Evolutionary conservation across 1,284 basidiomycete species (phyloP).

Genomic region (Boletus sp.): DNA sequence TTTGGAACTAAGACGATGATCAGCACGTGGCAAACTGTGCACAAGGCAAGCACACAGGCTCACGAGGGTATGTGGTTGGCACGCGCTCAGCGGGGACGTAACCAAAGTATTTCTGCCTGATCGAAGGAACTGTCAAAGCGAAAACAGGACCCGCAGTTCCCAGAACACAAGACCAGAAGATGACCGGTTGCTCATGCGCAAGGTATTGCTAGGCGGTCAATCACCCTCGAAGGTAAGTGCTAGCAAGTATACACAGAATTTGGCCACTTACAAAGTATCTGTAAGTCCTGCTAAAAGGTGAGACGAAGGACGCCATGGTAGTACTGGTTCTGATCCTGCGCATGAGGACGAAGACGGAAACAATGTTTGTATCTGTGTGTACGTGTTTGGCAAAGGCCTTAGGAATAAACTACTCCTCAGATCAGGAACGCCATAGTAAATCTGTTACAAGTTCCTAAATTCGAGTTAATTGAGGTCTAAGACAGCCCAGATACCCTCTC

Average conservation of each 20-base stretch:
- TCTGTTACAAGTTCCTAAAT: neutral
- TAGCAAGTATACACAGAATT: neutral
- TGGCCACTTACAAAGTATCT: constrained; percentile 29
- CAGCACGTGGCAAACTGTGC: neutral
- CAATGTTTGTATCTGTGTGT: constrained; percentile 25
- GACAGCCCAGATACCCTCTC: neutral
- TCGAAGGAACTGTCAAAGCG: constrained; percentile 74
- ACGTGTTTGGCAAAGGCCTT: constrained; percentile 24
- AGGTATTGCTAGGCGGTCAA: constrained; percentile 51
- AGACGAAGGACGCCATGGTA: constrained; percentile 30
- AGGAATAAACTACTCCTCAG: constrained; percentile 31
- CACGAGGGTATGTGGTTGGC: constrained; percentile 85
- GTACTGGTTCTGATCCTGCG: neutral
- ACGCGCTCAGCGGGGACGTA: constrained; percentile 72
- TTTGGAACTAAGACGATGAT: constrained; percentile 30
- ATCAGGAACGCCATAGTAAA: neutral
- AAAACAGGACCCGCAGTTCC: constrained; percentile 76
- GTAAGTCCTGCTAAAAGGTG: constrained; percentile 31
- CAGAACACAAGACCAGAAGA: constrained; percentile 84
- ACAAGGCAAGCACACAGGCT: constrained; percentile 32
- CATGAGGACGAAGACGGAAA: constrained; percentile 18
- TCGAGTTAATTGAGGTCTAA: neutral
- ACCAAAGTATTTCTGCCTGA: constrained; percentile 69
- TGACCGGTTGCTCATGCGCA: constrained; percentile 89
- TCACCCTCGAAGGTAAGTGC: neutral